phyloP scores from a whole-genome alignment of 805 yeast genomes.

The Candida krabiensis region DNA sequence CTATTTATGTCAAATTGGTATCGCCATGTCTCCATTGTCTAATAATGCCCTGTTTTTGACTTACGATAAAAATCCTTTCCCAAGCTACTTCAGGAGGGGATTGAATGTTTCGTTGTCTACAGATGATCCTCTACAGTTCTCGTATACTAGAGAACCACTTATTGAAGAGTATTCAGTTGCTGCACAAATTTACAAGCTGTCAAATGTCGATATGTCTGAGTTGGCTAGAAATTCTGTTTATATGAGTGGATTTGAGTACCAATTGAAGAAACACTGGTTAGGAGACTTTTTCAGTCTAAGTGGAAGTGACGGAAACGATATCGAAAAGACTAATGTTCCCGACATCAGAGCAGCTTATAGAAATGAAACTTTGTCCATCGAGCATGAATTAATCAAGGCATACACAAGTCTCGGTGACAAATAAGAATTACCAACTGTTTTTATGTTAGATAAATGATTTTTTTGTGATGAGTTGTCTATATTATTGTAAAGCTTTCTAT shows the following conservation, averaged over 20 bases:
- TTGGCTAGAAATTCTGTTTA: conserved; percentile 88
- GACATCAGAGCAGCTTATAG: conserved; percentile 82
- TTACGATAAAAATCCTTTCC: conserved; percentile 96
- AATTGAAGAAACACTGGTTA: conserved; percentile 88
- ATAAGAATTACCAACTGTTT: too few relatives aligned
- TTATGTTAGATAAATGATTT: too few relatives aligned
- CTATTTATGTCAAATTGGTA: conserved; percentile 91
- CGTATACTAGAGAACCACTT: conserved; percentile 94
- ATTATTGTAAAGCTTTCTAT: too few relatives aligned
- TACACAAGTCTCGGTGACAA: conserved; percentile 39
- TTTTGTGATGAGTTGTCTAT: too few relatives aligned
- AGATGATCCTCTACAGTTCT: conserved; percentile 96
- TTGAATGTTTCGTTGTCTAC: conserved; percentile 92
- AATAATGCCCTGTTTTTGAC: conserved; percentile 95
- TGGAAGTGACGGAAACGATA: conserved; percentile 81
- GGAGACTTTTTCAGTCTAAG: conserved; percentile 60
- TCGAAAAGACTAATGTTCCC: conserved; percentile 95
- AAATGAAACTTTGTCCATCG: conserved; percentile 72
- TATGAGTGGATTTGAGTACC: conserved; percentile 92
- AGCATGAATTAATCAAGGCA: conserved; percentile 63
- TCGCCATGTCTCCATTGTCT: conserved; percentile 98
- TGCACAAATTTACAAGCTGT: conserved; percentile 92
- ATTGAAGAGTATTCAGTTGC: conserved; percentile 98
- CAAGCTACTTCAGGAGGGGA: conserved; percentile 87
- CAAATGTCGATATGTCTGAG: conserved; percentile 97